phyloP scores from a whole-genome alignment of 257 asterid genomes.

The Gentiana macrophylla region DNA sequence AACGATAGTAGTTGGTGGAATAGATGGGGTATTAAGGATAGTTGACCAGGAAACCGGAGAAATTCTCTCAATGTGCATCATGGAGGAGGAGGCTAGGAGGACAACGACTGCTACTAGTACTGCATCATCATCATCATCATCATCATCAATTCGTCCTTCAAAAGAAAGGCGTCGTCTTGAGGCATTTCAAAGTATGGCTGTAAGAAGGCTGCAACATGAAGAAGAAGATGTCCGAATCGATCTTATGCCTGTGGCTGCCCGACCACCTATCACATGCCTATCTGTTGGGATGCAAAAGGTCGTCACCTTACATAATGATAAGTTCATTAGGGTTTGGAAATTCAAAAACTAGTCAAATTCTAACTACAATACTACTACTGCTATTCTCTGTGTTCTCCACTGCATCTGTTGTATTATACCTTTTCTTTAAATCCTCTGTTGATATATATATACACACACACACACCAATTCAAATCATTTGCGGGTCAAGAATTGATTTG shows the following conservation, averaged over 20 bases:
- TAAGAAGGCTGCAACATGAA: conserved; percentile 23
- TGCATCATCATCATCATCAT: not conserved
- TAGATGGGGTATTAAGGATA: conserved; percentile 74
- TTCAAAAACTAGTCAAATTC: not conserved
- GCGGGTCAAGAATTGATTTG: too few species aligned
- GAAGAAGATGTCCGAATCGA: conserved; percentile 49
- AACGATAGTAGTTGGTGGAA: conserved; percentile 75
- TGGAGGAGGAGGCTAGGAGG: conserved; percentile 20
- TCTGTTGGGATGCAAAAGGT: conserved; percentile 95
- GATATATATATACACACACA: too few species aligned
- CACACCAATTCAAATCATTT: too few species aligned
- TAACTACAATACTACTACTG: too few species aligned
- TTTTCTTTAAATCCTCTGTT: too few species aligned
- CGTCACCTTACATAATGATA: conserved; percentile 57
- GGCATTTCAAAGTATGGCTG: conserved; percentile 33
- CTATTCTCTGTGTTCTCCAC: too few species aligned
- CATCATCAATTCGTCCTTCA: conserved; percentile 8
- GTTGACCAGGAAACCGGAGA: conserved; percentile 71
- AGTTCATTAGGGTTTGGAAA: conserved; percentile 59
- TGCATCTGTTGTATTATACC: too few species aligned
- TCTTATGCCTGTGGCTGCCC: conserved; percentile 37
- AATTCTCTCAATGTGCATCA: conserved; percentile 49
- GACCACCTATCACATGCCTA: conserved; percentile 65
- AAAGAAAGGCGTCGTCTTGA: conserved; percentile 8
- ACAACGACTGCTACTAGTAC: conserved; percentile 2